phyloP scores from a whole-genome alignment of 208 protist genomes.

The Polymyxa betae region DNA sequence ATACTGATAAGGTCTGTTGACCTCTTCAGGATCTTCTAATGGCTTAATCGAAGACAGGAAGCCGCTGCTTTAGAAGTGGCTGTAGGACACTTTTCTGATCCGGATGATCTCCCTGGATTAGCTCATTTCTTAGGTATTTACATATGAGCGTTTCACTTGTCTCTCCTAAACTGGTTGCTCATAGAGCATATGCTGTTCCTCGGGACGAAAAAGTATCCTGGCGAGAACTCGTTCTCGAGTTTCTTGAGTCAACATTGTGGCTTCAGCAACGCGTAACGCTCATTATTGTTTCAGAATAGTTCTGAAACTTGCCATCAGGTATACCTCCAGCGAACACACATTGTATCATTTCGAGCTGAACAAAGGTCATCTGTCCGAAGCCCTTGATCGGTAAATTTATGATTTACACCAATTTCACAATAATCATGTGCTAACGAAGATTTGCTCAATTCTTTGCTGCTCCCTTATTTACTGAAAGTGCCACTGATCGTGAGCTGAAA shows the following conservation, averaged over 20 bases:
- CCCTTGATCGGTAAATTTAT: slow-evolving; percentile 77
- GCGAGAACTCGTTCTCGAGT: slow-evolving; percentile 80
- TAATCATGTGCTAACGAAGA: not conserved
- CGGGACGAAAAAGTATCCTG: slow-evolving; percentile 85
- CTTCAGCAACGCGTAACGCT: slow-evolving; percentile 19
- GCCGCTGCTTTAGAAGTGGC: slow-evolving; percentile 73
- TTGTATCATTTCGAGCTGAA: slow-evolving; percentile 85
- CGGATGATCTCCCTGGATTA: slow-evolving; percentile 75
- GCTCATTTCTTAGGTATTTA: slow-evolving; percentile 74
- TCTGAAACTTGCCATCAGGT: slow-evolving; percentile 10
- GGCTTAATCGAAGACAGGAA: slow-evolving; percentile 61
- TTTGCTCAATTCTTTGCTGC: slow-evolving; percentile 89
- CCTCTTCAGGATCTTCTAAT: slow-evolving; percentile 47
- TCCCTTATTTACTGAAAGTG: slow-evolving; percentile 80
- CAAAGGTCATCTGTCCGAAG: slow-evolving; percentile 76
- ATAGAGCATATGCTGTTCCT: slow-evolving; percentile 80
- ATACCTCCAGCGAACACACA: slow-evolving; percentile 77
- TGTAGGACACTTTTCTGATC: slow-evolving; percentile 74
- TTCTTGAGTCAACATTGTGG: slow-evolving; percentile 62
- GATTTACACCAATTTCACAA: not conserved
- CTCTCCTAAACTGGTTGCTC: not conserved
- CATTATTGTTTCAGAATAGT: not conserved
- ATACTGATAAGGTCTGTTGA: slow-evolving; percentile 59
- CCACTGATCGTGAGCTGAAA: slow-evolving; percentile 82
- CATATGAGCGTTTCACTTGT: not conserved